Evolutionary conservation across 331 rosid species (phyloP), one percentile per base, ranked within the genome.

Genomic region (Rhamnella rubrinervis): DNA sequence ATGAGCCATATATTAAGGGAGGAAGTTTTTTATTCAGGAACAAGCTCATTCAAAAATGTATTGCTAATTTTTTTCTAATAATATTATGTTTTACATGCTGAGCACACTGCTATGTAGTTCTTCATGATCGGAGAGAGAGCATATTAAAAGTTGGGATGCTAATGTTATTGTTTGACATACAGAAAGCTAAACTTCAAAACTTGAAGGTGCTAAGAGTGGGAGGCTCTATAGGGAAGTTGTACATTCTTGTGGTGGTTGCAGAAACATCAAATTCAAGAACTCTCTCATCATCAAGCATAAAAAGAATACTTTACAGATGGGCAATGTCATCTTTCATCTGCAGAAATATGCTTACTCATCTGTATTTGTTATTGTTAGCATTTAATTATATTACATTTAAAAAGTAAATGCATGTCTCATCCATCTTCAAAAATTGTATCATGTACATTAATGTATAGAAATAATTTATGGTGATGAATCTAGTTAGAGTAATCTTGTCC

Each of bases 121-220:
- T 39, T 31, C 11, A 66, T 16, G n/a, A 16, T 7, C 0, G 28
- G 3, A 10, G 19, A 18, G 12, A 40, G 21, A 61, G 5, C 18
- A 35, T 71, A 10, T 4, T 20, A 49, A 23, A 20, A 9, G 68
- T 9, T 9, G 49, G 44, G 26, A 60, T 51, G 19, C 56, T 75
- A 41, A 67, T 59, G 28, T 38, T 50, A 6, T 12, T 4, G 51
- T 16, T 53, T 67, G 44, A 49, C 51, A 44, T 41, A 63, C 80
- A 76, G 80, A 41, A n/a, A 19, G 70, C 61, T 55, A 63, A 58
- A 46, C 69, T 7, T 46, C 61, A 50, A 66, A 55, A 68, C 35
- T 75, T 69, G 55, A 44, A 18, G 66, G 55, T 55, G 61, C 46
- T 14, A 53, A 60, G 57, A 11, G 6, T 41, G 61, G 72, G 41